These are phyloP conservation scores for Colletotrichum sp. DNA, from an alignment of 2,329 filamentous ascomycete species.

Conservation along the genomic window DNA sequence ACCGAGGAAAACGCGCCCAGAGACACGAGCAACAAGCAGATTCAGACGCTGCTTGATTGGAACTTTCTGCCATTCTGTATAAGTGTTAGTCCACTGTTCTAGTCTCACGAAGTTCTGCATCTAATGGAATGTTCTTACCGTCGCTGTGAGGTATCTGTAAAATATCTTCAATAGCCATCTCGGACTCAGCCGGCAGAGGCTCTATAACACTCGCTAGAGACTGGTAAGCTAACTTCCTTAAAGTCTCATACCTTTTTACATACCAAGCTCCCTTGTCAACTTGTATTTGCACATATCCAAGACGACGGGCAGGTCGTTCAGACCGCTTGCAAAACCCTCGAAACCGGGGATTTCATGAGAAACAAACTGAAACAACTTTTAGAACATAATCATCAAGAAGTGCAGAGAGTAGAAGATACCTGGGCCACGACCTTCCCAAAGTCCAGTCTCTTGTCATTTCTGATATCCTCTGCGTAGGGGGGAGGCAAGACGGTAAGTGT, in stretches of 20 bases:
- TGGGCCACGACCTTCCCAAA: background rate
- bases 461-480: conserved; percentile 32
- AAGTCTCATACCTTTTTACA: background rate
- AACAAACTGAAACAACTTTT: background rate
- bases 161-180: background rate
- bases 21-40: background rate
- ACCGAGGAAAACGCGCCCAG: conserved; percentile 28
- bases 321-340: background rate
- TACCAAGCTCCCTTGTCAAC: background rate
- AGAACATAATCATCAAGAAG: background rate
- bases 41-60: background rate
- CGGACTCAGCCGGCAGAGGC: background rate
- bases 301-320: background rate
- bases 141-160: background rate
- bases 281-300: background rate
- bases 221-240: background rate
- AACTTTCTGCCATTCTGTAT: background rate
- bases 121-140: background rate
- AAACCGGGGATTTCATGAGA: background rate
- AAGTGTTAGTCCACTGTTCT: background rate
- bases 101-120: fast-evolving
- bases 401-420: background rate
- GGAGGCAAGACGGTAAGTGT: background rate
- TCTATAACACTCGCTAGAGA: background rate
- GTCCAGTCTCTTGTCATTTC: background rate